Evolutionary conservation across 345 rosid genomes (phyloP), one percentile per base, ranked within the genome.

Genomic region (Abelmoschus esculentus): DNA sequence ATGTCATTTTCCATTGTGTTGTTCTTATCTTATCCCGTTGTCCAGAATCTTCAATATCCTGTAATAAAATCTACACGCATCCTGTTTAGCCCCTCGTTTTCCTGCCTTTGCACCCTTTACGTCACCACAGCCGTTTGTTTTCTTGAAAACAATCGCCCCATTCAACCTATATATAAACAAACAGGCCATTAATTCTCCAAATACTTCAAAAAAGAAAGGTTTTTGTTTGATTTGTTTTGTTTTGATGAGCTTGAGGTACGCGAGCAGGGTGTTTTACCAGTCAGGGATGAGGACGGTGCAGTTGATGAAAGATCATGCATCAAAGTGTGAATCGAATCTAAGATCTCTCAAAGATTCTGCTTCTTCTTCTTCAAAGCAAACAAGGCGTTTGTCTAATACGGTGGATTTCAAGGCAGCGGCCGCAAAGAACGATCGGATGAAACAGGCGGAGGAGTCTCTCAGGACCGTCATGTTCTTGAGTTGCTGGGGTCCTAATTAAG

Each of bases 381-480:
- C 80, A 11, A 36, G 89, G 78, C 74, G 82, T 14, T 66, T 84
- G 56, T 82, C 80, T 3, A 74, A 82, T 3, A 79, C 81, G 15
- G 61, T 80, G 4, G 87, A 84, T 65, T 74, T 91, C 0, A 77
- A 74, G 1, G 72, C 76, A 18, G 77, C 80, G 50, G 73, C 78
- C 17, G 77, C 81, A 54, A 79, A 81, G 71, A 74, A 62, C 19
- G 88, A 86, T 70, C 83, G 75, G 77, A 34, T 73, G 3, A 86
- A 80, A 73, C 80, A 78, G 62, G 82, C 89, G 0, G 92, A 91
- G 62, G 96, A 91, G 70, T 87, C 97, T 34, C 83, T 91, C 0
- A 75, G 96, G 71, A 89, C 86, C 3, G 83, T 91, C 46, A 89
- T 91, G 96, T 91, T 75, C 60, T 80, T 91, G 84, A 89, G 96